These are phyloP conservation scores for Neurospora sp. DNA, from an alignment of 495 filamentous ascomycete species.

Conservation along the genomic window DNA sequence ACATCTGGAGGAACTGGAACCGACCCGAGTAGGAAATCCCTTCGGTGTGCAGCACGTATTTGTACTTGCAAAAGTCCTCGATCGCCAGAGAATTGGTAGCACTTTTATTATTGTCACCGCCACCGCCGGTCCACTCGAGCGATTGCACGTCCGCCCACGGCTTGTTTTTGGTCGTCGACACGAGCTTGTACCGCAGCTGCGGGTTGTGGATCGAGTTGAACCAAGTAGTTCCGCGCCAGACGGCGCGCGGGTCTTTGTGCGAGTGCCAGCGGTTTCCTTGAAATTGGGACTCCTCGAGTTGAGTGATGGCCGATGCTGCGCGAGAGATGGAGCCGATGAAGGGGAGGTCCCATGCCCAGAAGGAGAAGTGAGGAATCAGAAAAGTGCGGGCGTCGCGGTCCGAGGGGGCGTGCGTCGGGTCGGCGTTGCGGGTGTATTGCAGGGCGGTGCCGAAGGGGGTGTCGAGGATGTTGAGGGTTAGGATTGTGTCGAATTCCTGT, in stretches of 20 bases:
- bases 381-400: constrained; percentile 38
- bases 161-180: constrained; percentile 22
- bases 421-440: constrained; percentile 28
- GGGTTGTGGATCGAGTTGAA: constrained; percentile 36
- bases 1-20: constrained; percentile 44
- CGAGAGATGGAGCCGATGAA: constrained; percentile 49
- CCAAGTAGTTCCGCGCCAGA: constrained; percentile 58
- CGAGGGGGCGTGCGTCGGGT: constrained; percentile 36
- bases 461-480: constrained; percentile 39
- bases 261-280: constrained; percentile 15
- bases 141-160: constrained; percentile 41
- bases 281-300: constrained; percentile 18
- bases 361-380: constrained; percentile 73
- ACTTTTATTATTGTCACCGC: constrained; percentile 20
- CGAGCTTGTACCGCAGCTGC: constrained; percentile 33
- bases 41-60: constrained; percentile 50
- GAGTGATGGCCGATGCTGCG: constrained; percentile 35
- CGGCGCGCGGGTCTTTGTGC: constrained; percentile 51
- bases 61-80: constrained; percentile 42
- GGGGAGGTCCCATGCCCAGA: constrained; percentile 62
- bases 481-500: constrained; percentile 42
- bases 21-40: constrained; percentile 49
- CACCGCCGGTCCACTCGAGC: constrained; percentile 24
- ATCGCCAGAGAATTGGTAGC: constrained; percentile 37
- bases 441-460: constrained; percentile 27